Conservation (phyloP, 2,329 filamentous ascomycete species). For the Exophiala lecanii-corni region DNA sequence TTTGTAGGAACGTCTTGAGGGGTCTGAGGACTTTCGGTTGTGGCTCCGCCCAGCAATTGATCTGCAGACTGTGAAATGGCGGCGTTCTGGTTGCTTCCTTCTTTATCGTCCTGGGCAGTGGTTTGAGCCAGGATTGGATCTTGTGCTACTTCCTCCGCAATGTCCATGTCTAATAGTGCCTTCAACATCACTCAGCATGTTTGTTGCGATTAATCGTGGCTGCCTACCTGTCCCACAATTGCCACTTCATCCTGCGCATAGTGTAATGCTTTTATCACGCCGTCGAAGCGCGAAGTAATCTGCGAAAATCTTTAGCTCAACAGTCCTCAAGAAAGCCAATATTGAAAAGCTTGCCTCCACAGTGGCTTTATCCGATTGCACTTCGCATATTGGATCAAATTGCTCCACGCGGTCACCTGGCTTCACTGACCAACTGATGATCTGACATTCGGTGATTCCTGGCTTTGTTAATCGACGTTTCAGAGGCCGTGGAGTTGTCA, state of each 20-base stretch:
- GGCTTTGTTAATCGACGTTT: constrained; percentile 1
- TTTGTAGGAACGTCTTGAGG: too few relatives aligned
- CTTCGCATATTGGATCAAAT: constrained; percentile 95
- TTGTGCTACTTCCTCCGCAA: constrained; percentile 34
- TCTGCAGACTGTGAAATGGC: too few relatives aligned
- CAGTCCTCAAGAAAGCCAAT: neutral
- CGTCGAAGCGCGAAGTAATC: constrained; percentile 93
- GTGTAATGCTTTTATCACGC: constrained; percentile 90
- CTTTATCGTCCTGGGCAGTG: too few relatives aligned
- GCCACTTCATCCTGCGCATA: constrained; percentile 96
- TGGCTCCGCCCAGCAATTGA: too few relatives aligned
- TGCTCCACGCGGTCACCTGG: constrained; percentile 92
- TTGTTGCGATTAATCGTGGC: too few relatives aligned
- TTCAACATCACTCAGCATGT: too few relatives aligned
- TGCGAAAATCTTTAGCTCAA: constrained; percentile 34
- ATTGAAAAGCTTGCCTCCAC: constrained; percentile 47
- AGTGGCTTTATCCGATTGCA: constrained; percentile 92
- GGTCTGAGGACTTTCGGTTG: too few relatives aligned
- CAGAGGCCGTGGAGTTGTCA: too few relatives aligned
- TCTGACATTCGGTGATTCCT: constrained; percentile 81
- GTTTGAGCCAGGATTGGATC: too few relatives aligned
- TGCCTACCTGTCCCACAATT: constrained; percentile 64
- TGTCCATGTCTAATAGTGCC: constrained; percentile 6
- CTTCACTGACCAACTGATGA: constrained; percentile 99
- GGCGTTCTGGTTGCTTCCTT: too few relatives aligned